A percentile compares a stretch with the other conserved stretches of the same genome.
Evolutionary conservation across 306 rosid genomes (phyloP).

Genomic region (Dalbergia oliveri): DNA sequence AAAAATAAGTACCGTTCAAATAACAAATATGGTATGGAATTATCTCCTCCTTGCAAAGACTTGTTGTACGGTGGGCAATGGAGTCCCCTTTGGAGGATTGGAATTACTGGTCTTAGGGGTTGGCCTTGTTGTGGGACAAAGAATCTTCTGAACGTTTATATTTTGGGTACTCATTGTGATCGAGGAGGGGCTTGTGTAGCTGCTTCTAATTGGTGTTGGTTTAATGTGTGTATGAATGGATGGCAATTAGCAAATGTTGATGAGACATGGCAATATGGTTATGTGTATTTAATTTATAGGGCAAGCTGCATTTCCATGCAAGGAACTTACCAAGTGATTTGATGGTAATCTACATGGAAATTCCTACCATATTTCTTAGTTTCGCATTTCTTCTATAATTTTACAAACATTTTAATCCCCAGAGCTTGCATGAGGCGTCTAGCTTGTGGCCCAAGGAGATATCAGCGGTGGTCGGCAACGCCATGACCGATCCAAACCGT

Average conservation of each 20-base stretch:
- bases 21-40: neutral
- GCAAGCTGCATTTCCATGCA: neutral
- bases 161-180: constrained; percentile 9
- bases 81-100: neutral
- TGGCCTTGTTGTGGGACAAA: constrained; percentile 25
- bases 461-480: neutral
- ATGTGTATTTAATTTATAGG: neutral
- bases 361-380: neutral
- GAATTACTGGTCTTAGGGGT: neutral
- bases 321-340: constrained; percentile 24
- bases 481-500: no score
- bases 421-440: neutral
- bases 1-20: neutral
- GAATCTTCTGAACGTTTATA: neutral
- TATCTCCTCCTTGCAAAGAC: neutral
- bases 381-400: neutral
- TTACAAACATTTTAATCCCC: neutral
- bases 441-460: neutral
- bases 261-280: neutral
- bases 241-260: neutral
- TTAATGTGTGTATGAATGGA: neutral
- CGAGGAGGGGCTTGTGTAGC: neutral
- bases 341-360: neutral
- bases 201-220: neutral
- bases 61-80: neutral